Percentiles rank a stretch among this genome's conserved stretches.
phyloP scores from a whole-genome alignment of 2,329 filamentous ascomycete species.

The Helotiales sp. region DNA sequence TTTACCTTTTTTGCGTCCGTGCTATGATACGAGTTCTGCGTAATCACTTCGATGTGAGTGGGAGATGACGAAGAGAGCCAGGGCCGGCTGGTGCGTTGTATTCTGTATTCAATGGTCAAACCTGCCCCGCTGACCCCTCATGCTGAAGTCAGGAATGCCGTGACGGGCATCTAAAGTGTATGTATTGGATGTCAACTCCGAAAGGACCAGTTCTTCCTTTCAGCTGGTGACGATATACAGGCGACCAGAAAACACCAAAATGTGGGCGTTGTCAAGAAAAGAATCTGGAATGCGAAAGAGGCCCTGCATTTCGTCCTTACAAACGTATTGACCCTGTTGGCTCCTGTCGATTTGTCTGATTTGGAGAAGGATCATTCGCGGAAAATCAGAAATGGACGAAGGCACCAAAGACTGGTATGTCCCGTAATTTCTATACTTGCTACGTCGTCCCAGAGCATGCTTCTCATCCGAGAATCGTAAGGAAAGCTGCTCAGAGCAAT shows the following conservation, averaged over 20 bases:
- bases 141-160: slow-evolving; percentile 21
- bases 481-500: not conserved
- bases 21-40: not conserved
- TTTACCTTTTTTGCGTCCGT: not conserved
- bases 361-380: slow-evolving; percentile 12
- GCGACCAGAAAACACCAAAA: slow-evolving; percentile 22
- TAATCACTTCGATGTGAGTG: not conserved
- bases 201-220: not conserved
- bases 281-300: slow-evolving; percentile 19
- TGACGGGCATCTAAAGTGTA: slow-evolving; percentile 22
- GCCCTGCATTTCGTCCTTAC: slow-evolving; percentile 19
- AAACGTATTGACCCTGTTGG: slow-evolving; percentile 10
- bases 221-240: slow-evolving; percentile 1
- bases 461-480: no score
- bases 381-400: slow-evolving; percentile 20
- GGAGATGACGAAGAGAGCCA: slow-evolving; percentile 10
- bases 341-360: not conserved
- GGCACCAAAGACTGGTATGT: slow-evolving; percentile 17
- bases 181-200: not conserved
- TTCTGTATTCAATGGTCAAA: no score
- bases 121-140: not conserved
- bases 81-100: slow-evolving; percentile 13
- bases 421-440: not conserved
- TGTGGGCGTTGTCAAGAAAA: slow-evolving; percentile 23
- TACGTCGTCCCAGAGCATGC: not conserved